Evolutionary conservation across 78 protist species (phyloP), one percentile per base, ranked within the genome.

Genomic region (Tieghemostelium lacteum): DNA sequence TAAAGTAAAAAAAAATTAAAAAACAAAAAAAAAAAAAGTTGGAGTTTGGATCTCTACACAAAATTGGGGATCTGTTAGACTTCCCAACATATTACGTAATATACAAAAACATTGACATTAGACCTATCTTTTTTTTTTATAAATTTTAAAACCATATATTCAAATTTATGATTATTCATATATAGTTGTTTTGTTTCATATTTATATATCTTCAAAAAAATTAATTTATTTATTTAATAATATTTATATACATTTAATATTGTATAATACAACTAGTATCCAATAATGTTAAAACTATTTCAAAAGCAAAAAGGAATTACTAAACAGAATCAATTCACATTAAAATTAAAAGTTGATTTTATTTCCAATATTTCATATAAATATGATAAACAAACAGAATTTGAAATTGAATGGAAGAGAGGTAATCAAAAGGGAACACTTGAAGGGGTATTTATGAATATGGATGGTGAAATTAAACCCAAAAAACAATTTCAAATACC

Each of bases 361-460:
- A 83, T 83, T 31, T 37, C 80, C 24, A 60, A 70, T 20, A 50
- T 83, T 2, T 57, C 67, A 2, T 57, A 73, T 37, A 67, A 54
- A 0, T 70, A 26, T 70, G 49, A 31, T 28, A 52, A 55, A 8
- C 40, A 60, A 55, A 55, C 71, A 37, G 57, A 40, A 58, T 83
- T 83, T 33, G 80, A 69, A 33, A 36, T 83, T 12, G 80, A 66
- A 40, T 83, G 91, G 91, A 66, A 58, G 29, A 16, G 76, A 28
- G 91, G 91, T 20, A 52, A 33, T 17, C 52, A 69, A 12, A 69
- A 36, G 33, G 91, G 91, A 34, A 67, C 26, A 24, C 28, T 69
- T 20, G 75, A 40, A 70, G 49, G 60, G 20, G 49, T 83, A 0
- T 45, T 31, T 66, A 36, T 83, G 50, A 26, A 55, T 2, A 58